phyloP scores from a whole-genome alignment of 148 eudicot genomes.

The Beta vulgaris region DNA sequence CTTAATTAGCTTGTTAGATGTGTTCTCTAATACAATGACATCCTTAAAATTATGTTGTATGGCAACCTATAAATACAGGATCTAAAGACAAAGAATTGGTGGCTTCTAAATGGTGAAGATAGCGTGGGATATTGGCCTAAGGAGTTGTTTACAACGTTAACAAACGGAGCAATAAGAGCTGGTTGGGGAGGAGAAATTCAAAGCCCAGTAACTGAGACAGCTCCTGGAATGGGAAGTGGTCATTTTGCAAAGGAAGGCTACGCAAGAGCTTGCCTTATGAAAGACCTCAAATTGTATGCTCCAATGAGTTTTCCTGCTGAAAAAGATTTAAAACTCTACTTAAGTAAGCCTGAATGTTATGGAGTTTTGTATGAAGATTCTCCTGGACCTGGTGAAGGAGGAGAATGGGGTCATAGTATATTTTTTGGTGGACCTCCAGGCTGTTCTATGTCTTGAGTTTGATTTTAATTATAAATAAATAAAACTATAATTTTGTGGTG shows the following conservation, averaged over 20 bases:
- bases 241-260: not conserved
- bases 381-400: not conserved
- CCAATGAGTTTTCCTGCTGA: not conserved
- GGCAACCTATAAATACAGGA: not conserved
- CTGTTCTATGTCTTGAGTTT: too few species aligned
- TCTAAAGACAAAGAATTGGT: conserved; percentile 6
- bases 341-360: not conserved
- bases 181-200: conserved; percentile 3
- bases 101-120: not conserved
- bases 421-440: not conserved
- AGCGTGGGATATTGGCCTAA: conserved; percentile 3
- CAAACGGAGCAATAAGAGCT: not conserved
- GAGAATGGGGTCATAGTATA: not conserved
- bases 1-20: not conserved
- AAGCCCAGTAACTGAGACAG: not conserved
- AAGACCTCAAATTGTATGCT: not conserved
- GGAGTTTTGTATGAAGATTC: not conserved
- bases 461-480: too few species aligned
- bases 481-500: too few species aligned
- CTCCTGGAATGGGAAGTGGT: conserved; percentile 6
- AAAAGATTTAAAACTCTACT: not conserved
- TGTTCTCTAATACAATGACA: not conserved
- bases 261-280: not conserved
- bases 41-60: not conserved
- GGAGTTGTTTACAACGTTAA: not conserved